Evolutionary conservation across 116 monocot species (phyloP).

Genomic region (Posidonia oceanica): DNA sequence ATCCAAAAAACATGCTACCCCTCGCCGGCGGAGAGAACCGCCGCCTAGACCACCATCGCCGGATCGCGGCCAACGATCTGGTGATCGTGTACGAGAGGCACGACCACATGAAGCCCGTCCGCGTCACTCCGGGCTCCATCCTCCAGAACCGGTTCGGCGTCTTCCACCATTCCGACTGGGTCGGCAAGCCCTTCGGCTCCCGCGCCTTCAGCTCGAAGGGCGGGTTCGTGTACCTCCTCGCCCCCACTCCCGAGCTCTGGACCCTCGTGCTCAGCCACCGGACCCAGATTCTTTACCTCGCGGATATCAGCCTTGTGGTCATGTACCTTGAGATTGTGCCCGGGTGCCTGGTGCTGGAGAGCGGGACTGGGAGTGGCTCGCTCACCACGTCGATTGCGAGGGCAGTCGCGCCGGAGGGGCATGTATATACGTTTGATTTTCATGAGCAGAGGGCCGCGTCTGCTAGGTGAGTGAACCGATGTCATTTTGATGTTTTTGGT

Average conservation of each 20-base stretch:
- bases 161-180: conserved; percentile 93
- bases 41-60: conserved; percentile 31
- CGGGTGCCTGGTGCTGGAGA: conserved; percentile 84
- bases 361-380: conserved; percentile 92
- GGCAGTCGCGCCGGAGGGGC: conserved; percentile 77
- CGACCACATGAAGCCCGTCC: conserved; percentile 72
- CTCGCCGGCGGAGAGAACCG: background rate
- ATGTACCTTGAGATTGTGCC: conserved; percentile 85
- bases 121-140: conserved; percentile 29
- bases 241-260: conserved; percentile 91
- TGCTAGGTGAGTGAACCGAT: conserved; percentile 37
- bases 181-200: conserved; percentile 73
- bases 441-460: conserved; percentile 82
- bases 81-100: conserved; percentile 87
- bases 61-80: conserved; percentile 52
- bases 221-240: conserved; percentile 70
- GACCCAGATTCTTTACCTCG: conserved; percentile 87
- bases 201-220: conserved; percentile 65
- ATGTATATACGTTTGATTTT: conserved; percentile 86
- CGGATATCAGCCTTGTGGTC: conserved; percentile 87
- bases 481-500: too few species aligned
- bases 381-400: conserved; percentile 94
- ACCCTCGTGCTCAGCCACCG: conserved; percentile 82
- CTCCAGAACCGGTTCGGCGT: conserved; percentile 85
- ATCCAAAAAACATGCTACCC: background rate